phyloP scores from a whole-genome alignment of 805 yeast genomes.

The Suhomyces canberraensis region DNA sequence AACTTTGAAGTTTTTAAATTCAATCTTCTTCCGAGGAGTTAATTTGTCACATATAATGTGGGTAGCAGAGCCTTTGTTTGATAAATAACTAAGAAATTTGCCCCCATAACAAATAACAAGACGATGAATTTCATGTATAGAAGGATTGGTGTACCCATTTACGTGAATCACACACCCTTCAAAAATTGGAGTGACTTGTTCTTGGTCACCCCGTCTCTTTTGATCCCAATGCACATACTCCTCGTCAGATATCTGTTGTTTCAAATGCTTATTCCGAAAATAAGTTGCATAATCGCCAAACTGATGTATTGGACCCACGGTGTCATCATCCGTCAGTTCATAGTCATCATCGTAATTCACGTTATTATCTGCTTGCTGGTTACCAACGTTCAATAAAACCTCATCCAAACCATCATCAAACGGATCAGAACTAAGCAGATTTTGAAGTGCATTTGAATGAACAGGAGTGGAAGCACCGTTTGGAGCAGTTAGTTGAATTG shows the following conservation, averaged over 20 bases:
- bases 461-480: slow-evolving; percentile 1
- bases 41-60: slow-evolving; percentile 79
- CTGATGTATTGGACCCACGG: slow-evolving; percentile 34
- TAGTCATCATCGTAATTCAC: slow-evolving; percentile 4
- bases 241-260: slow-evolving; percentile 59
- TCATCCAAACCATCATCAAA: slow-evolving; percentile 25
- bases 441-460: background rate
- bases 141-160: slow-evolving; percentile 87
- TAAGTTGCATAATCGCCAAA: slow-evolving; percentile 72
- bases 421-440: slow-evolving; percentile 18
- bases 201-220: slow-evolving; percentile 23
- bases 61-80: slow-evolving; percentile 71
- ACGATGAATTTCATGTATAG: slow-evolving; percentile 68
- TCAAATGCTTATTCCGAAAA: slow-evolving; percentile 54
- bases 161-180: slow-evolving; percentile 65
- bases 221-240: slow-evolving; percentile 49
- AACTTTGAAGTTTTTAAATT: slow-evolving; percentile 67
- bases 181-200: slow-evolving; percentile 44
- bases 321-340: background rate
- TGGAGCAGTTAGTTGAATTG: background rate
- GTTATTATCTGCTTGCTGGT: background rate
- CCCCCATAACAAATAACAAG: slow-evolving; percentile 81
- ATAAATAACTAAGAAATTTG: slow-evolving; percentile 60
- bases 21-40: slow-evolving; percentile 70
- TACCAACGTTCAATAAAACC: slow-evolving; percentile 10